These are phyloP conservation scores for Microthlaspi erraticum DNA, from an alignment of 345 rosid genomes.

Conservation along the genomic window DNA sequence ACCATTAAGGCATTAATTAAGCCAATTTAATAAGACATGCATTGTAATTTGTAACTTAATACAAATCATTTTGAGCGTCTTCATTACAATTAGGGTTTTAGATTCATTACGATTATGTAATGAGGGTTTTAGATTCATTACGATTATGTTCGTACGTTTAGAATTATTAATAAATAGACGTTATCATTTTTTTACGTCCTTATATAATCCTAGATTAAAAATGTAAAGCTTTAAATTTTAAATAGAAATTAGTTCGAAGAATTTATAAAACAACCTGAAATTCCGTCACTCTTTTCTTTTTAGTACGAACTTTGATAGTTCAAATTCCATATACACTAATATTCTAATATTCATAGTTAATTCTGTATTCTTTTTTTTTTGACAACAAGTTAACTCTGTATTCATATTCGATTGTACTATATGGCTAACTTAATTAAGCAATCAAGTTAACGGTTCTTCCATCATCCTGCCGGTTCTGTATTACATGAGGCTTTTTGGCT, in stretches of 20 bases:
- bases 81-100: neutral
- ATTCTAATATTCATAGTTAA: no score
- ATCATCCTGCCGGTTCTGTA: no score
- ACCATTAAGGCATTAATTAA: neutral
- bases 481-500: slow-evolving; percentile 1
- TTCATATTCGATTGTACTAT: no score
- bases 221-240: neutral
- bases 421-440: no score
- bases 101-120: no score
- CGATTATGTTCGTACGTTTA: slow-evolving; percentile 6
- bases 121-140: no score
- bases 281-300: neutral
- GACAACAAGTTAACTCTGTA: no score
- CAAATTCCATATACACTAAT: neutral
- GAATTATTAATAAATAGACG: neutral
- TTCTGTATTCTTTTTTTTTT: no score
- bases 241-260: neutral
- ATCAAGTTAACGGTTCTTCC: no score
- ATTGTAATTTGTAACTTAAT: neutral
- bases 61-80: neutral
- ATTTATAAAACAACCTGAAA: slow-evolving; percentile 10
- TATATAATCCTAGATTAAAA: neutral
- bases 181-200: neutral
- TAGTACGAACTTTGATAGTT: neutral
- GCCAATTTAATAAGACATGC: neutral